Percentiles rank a stretch among this genome's conserved stretches.
phyloP scores from a whole-genome alignment of 192 early-diverging fungal species.

The Chytriomyces sp. region DNA sequence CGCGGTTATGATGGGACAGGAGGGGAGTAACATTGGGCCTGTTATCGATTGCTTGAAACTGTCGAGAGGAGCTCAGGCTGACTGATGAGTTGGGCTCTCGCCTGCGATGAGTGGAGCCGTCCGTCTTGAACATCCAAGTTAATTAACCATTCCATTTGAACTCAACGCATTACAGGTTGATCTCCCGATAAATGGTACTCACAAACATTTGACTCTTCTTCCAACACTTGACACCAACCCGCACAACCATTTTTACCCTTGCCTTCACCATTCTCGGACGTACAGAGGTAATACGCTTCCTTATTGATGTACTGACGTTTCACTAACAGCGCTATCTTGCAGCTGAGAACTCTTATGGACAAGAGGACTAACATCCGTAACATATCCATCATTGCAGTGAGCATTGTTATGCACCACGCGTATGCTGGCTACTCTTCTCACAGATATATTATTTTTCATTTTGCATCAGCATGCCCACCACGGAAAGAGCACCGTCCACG shows the following conservation, averaged over 20 bases:
- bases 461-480: slow-evolving; percentile 90
- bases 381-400: slow-evolving; percentile 97
- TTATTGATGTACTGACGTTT: neutral
- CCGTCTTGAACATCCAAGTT: too few species aligned
- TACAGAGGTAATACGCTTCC: slow-evolving; percentile 23
- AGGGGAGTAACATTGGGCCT: too few species aligned
- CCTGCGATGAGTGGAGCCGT: too few species aligned
- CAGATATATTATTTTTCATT: slow-evolving; percentile 16
- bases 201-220: slow-evolving; percentile 10
- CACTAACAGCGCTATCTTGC: neutral
- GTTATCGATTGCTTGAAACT: too few species aligned
- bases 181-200: slow-evolving; percentile 46
- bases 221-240: neutral
- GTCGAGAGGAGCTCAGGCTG: too few species aligned
- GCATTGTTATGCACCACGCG: neutral
- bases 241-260: neutral
- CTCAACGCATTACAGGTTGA: slow-evolving; percentile 41
- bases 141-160: too few species aligned
- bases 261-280: neutral
- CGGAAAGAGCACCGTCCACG: slow-evolving; percentile 72
- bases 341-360: slow-evolving; percentile 86
- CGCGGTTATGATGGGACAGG: too few species aligned
- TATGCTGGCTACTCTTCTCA: neutral
- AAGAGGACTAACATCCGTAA: slow-evolving; percentile 93
- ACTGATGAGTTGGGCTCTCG: too few species aligned